Percentiles rank a stretch among this genome's conserved stretches.
Evolutionary conservation across 2,329 filamentous ascomycete genomes (phyloP).

Genomic region (Trichophyton rubrum): DNA sequence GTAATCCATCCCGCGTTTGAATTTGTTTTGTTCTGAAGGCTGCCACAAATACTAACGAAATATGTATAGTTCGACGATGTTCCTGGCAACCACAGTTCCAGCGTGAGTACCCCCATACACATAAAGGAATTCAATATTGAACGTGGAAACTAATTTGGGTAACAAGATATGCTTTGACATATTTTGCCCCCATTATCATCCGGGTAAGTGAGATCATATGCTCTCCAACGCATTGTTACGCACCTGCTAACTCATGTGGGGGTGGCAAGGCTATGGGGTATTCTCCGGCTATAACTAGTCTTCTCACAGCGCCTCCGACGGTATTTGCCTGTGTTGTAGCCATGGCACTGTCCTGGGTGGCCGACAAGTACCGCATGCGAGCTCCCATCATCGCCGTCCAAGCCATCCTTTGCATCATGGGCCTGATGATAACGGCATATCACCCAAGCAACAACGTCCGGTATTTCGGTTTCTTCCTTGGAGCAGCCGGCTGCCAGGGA

Average conservation of each 20-base stretch:
- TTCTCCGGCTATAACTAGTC: slow-evolving; percentile 16
- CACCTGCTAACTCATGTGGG: slow-evolving; percentile 5
- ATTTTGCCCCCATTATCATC: slow-evolving; percentile 10
- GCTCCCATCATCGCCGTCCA: slow-evolving; percentile 19
- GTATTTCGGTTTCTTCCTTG: slow-evolving; percentile 23
- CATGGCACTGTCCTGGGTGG: slow-evolving; percentile 17
- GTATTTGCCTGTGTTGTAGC: slow-evolving; percentile 18
- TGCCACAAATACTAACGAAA: slow-evolving; percentile 4
- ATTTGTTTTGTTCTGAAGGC: too few relatives aligned
- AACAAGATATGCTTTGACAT: slow-evolving; percentile 7
- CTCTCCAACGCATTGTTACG: neutral
- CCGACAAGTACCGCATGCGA: slow-evolving; percentile 20
- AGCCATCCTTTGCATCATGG: slow-evolving; percentile 17
- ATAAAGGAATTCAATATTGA: neutral
- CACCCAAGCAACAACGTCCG: slow-evolving; percentile 15
- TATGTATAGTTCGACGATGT: slow-evolving; percentile 7
- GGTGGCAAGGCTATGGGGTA: slow-evolving; percentile 21
- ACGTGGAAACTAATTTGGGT: neutral
- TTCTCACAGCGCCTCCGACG: slow-evolving; percentile 21
- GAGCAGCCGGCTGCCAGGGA: slow-evolving; percentile 19
- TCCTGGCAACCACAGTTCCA: slow-evolving; percentile 8
- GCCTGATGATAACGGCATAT: slow-evolving; percentile 20
- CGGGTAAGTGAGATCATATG: slow-evolving; percentile 12
- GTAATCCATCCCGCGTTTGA: slow-evolving; percentile 17
- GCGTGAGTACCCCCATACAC: slow-evolving; percentile 3